phyloP scores from a whole-genome alignment of 1,284 basidiomycete species.

The Peniophora sp. region DNA sequence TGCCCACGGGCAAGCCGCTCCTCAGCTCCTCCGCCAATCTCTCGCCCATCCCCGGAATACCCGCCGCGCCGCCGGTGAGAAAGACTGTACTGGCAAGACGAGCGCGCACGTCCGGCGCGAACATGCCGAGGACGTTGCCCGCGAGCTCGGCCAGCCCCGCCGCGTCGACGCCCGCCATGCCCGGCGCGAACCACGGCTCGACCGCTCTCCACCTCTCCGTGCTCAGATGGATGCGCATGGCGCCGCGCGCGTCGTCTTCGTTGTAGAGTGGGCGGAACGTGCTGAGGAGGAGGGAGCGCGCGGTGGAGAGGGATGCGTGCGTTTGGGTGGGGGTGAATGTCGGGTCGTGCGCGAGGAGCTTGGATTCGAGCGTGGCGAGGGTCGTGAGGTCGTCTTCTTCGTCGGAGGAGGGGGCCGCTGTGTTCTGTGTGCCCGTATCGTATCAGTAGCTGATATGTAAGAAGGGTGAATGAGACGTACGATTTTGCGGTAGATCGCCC shows the following conservation, averaged over 20 bases:
- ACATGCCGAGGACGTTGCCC: constrained; percentile 80
- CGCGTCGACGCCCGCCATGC: constrained; percentile 91
- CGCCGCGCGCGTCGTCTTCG: constrained; percentile 12
- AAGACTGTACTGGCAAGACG: constrained; percentile 73
- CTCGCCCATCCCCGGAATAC: constrained; percentile 62
- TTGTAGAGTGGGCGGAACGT: constrained; percentile 13
- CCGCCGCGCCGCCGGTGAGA: constrained; percentile 78
- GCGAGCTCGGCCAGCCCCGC: constrained; percentile 91
- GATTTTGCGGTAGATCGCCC: constrained; percentile 97
- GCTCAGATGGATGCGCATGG: constrained; percentile 80
- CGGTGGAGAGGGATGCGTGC: constrained; percentile 11
- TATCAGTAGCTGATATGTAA: neutral
- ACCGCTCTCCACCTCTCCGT: constrained; percentile 92
- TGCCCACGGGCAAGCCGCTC: constrained; percentile 77
- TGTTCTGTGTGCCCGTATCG: constrained; percentile 42
- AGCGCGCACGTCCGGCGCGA: constrained; percentile 30
- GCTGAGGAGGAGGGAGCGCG: constrained; percentile 12
- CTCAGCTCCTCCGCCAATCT: constrained; percentile 68
- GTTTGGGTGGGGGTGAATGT: constrained; percentile 24
- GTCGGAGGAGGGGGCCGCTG: constrained; percentile 83
- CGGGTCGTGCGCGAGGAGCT: constrained; percentile 71
- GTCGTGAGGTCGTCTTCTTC: constrained; percentile 87
- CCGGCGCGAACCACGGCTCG: constrained; percentile 90
- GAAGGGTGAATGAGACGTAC: constrained; percentile 29
- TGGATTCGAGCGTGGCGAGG: constrained; percentile 72